phyloP scores from a whole-genome alignment of 2,329 filamentous ascomycete genomes.

The Mariannaea elegans region DNA sequence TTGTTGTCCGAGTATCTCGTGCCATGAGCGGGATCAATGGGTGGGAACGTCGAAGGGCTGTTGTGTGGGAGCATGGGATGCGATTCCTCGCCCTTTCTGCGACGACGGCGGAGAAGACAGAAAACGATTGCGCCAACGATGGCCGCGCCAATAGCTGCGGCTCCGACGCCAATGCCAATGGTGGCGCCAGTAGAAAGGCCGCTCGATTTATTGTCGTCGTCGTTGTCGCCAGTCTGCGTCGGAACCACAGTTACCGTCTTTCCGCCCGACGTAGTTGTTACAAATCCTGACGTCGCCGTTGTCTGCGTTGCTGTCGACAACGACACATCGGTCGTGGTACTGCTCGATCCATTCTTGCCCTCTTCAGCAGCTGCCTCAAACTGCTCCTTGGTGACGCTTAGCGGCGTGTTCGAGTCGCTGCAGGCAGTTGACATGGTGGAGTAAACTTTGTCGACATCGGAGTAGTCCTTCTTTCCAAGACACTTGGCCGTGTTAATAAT shows the following conservation, averaged over 20 bases:
- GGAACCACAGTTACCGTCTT: constrained; percentile 21
- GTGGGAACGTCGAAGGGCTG: constrained; percentile 28
- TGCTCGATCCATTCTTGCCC: constrained; percentile 5
- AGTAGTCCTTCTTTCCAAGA: constrained; percentile 46
- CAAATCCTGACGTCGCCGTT: neutral
- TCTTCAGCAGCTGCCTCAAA: constrained; percentile 47
- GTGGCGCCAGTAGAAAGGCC: constrained; percentile 48
- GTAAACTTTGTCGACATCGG: constrained; percentile 54
- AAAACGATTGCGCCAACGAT: constrained; percentile 35
- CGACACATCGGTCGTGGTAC: constrained; percentile 2
- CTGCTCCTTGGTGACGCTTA: constrained; percentile 51
- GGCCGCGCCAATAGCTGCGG: constrained; percentile 42
- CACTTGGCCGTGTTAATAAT: constrained; percentile 57
- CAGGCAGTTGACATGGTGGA: constrained; percentile 55
- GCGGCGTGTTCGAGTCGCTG: constrained; percentile 52
- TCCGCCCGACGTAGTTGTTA: constrained; percentile 24
- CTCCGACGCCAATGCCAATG: constrained; percentile 52
- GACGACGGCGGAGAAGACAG: constrained; percentile 42
- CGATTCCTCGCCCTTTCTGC: constrained; percentile 39
- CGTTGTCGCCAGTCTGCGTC: constrained; percentile 21
- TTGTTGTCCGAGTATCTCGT: neutral
- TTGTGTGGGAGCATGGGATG: constrained; percentile 43
- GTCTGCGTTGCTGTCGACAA: constrained; percentile 6
- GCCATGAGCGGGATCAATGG: constrained; percentile 33
- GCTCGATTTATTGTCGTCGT: constrained; percentile 8